Evolutionary conservation across 2,329 filamentous ascomycete genomes (phyloP).

Genomic region (Onygena corvina): DNA sequence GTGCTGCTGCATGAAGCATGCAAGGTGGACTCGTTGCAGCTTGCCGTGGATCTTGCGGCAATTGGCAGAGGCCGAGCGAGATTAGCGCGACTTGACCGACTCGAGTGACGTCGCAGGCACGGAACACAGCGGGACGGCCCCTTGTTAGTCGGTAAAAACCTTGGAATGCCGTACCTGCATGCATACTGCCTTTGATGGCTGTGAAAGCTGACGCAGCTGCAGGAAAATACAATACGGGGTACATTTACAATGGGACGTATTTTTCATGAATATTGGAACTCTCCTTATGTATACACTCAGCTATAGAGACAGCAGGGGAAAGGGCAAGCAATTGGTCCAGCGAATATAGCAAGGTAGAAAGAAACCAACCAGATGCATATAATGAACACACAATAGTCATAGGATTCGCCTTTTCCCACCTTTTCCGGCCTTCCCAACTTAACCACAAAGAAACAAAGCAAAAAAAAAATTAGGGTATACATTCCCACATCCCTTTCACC

Average conservation of each 20-base stretch:
- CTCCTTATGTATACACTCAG: background rate
- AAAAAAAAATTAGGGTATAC: background rate
- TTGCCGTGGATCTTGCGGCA: constrained; percentile 2
- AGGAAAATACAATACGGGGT: background rate
- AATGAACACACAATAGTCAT: background rate
- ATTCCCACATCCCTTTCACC: background rate
- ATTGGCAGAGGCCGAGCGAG: background rate
- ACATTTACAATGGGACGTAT: too few species aligned
- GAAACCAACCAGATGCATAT: background rate
- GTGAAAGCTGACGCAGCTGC: background rate
- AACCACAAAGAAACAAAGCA: constrained; percentile 3
- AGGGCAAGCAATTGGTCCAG: background rate
- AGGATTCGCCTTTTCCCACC: background rate
- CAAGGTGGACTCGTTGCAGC: constrained; percentile 2
- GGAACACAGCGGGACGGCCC: background rate
- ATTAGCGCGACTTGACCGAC: constrained; percentile 6
- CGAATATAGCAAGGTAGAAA: background rate
- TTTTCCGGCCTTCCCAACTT: background rate
- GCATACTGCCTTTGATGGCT: background rate
- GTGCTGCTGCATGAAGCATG: background rate
- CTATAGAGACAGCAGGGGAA: background rate
- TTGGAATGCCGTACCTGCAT: background rate
- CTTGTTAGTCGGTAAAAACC: background rate
- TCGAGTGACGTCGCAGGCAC: background rate
- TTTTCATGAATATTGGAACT: background rate